Evolutionary conservation across 805 yeast genomes (phyloP), one percentile per base, ranked within the genome.

Genomic region (Wickerhamiella azymoides): DNA sequence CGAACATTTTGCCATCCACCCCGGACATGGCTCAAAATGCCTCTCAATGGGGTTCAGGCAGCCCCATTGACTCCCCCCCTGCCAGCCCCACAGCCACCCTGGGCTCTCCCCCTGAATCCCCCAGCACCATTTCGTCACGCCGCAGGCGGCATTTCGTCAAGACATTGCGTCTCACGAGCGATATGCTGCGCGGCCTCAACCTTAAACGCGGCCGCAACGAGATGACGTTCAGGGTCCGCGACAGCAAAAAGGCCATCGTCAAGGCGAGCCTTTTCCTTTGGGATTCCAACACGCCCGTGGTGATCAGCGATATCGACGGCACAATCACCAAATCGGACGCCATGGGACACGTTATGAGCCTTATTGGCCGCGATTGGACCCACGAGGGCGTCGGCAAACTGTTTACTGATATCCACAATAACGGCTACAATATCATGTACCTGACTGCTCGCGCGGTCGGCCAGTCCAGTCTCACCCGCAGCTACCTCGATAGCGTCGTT

Each of bases 281-380:
- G 98, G 77, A 78, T 52, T 71, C 79, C 53, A 71, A 77, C 47
- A 79, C 80, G 0, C 96, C 97, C 1, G 82, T 92, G 36, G 98
- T 92, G 6, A 89, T 92, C 21, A 84, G 96, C 8, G 98, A 92
- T 64, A 92, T 92, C 48, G 98, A 92, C 62, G 98, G 98, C 14
- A 92, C 98, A 1, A 92, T 92, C 53, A 92, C 98, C 14, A 88
- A 86, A 62, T 86, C 96, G 0, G 98, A 92, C 66, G 98, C 98
- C 0, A 67, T 92, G 56, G 98, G 98, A 2, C 98, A 92, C 63
- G 89, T 92, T 2, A 68, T 92, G 62, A 86, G 92, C 14, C 78
- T 89, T 77, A 68, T 92, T 32, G 98, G 98, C 4, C 75, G 85
- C 54, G 98, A 92, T 66, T 92, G 98, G 98, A 92, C 98, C 0